Evolutionary conservation across 352 stramenopile genomes (phyloP), one percentile per base, ranked within the genome.

Genomic region (Bremia lactucae): DNA sequence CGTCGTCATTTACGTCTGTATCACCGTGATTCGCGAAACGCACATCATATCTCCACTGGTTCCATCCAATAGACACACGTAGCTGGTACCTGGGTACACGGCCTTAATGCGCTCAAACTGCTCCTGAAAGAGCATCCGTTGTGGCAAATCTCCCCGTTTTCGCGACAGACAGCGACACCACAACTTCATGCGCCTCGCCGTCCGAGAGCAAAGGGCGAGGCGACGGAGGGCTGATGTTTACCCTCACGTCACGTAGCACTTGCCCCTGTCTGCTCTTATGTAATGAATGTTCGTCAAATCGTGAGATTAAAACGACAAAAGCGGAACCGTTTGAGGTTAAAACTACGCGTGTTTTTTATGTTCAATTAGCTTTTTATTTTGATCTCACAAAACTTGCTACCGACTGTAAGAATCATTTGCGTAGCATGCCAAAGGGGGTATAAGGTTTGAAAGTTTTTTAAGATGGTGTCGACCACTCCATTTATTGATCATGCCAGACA

Each of bases 1-100:
- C 10, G 15, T n/a, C 18, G 14, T 40, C 20, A n/a, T 31, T 28
- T 16, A 14, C 20, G 5, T 13, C 31, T 31, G 25, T 29, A 19
- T 38, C 31, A 4, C 8, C 2, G 19, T 39, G 28, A 26, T 14
- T 41, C 28, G 2, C 11, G 7, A 33, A 19, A 74, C 70, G 59
- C 58, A 89, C 76, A 92, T 85, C 52, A 92, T 80, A 28, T 87
- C 77, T 31, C 76, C 79, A 19, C 46, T 84, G 35, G 75, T 66
- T 41, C 64, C 69, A 66, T 87, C 73, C 31, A 92, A 52, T 37
- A 92, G 43, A 59, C 79, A 92, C 22, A 84, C 62, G 55, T 89
- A 92, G 38, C 71, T 68, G 11, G 79, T 92, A 36, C 79, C 78
- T 3, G 75, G 78, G 56, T 81, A 91, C 25, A 85, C 65, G 36